Conservation (phyloP, 192 early-diverging fungal species). For the Neocallimastix lanati region DNA sequence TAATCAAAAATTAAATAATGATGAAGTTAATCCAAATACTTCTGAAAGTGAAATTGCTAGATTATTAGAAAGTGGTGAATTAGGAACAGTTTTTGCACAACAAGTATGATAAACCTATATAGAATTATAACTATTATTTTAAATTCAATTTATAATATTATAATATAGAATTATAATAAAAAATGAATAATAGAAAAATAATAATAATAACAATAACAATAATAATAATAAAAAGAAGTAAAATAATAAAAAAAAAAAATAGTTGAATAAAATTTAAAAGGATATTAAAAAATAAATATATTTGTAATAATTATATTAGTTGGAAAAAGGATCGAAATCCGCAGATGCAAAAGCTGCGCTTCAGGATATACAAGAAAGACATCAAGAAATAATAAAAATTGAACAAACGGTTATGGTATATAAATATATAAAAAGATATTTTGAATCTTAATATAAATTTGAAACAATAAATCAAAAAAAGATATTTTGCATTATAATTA, state of each 20-base stretch:
- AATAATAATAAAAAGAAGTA: too few species aligned
- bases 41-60: slow-evolving; percentile 45
- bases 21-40: slow-evolving; percentile 60
- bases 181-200: slow-evolving; percentile 1
- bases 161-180: neutral
- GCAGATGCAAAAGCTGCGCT: slow-evolving; percentile 54
- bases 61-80: slow-evolving; percentile 25
- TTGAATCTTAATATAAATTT: too few species aligned
- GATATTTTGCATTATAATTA: too few species aligned
- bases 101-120: slow-evolving; percentile 18
- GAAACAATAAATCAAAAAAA: too few species aligned
- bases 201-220: too few species aligned
- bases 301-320: neutral
- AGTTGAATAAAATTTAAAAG: too few species aligned
- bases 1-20: too few species aligned
- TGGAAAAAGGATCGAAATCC: slow-evolving; percentile 49
- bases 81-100: slow-evolving; percentile 64
- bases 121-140: neutral
- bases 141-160: neutral
- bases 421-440: too few species aligned
- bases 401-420: slow-evolving; percentile 67
- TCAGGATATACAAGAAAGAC: slow-evolving; percentile 64
- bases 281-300: too few species aligned
- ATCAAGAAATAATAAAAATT: slow-evolving; percentile 72
- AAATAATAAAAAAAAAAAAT: too few species aligned